Conservation (phyloP, 768 basidiomycete species). For the Hericium alpestre region DNA sequence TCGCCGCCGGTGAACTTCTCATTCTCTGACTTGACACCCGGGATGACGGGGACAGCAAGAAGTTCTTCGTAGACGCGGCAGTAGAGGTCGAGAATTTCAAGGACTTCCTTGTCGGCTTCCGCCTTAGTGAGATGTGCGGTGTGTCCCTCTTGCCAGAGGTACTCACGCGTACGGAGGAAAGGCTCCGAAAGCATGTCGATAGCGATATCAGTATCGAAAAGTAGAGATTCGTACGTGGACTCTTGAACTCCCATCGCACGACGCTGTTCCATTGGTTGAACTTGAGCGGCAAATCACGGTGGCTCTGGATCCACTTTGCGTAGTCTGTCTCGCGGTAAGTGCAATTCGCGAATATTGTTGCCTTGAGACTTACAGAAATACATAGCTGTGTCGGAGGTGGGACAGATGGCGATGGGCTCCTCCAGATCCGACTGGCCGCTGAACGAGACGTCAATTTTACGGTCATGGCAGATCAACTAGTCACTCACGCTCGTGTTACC, state of each 20-base stretch:
- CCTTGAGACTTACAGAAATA: slow-evolving; percentile 70
- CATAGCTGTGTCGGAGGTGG: slow-evolving; percentile 98
- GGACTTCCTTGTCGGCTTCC: slow-evolving; percentile 88
- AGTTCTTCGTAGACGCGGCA: slow-evolving; percentile 92
- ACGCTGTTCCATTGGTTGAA: slow-evolving; percentile 99
- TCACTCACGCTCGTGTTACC: slow-evolving; percentile 87
- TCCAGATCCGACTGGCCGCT: no score
- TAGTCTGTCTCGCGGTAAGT: slow-evolving; percentile 49
- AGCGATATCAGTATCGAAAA: background rate
- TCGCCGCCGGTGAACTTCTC: slow-evolving; percentile 98
- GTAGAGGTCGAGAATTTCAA: slow-evolving; percentile 91
- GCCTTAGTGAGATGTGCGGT: slow-evolving; percentile 83
- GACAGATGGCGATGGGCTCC: slow-evolving; percentile 96
- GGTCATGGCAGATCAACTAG: no score
- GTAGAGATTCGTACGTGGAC: slow-evolving; percentile 56
- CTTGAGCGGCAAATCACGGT: slow-evolving; percentile 93
- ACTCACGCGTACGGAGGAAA: slow-evolving; percentile 97
- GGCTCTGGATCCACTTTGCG: slow-evolving; percentile 96
- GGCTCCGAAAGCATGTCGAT: slow-evolving; percentile 48
- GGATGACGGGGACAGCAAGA: slow-evolving; percentile 93
- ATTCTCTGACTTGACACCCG: slow-evolving; percentile 95
- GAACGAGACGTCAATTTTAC: slow-evolving; percentile 1
- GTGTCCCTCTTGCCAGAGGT: slow-evolving; percentile 99
- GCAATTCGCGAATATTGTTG: background rate
- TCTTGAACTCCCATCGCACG: slow-evolving; percentile 99